These are phyloP conservation scores for Malassezia arunalokei DNA, from an alignment of 1,284 basidiomycete genomes.

Conservation along the genomic window DNA sequence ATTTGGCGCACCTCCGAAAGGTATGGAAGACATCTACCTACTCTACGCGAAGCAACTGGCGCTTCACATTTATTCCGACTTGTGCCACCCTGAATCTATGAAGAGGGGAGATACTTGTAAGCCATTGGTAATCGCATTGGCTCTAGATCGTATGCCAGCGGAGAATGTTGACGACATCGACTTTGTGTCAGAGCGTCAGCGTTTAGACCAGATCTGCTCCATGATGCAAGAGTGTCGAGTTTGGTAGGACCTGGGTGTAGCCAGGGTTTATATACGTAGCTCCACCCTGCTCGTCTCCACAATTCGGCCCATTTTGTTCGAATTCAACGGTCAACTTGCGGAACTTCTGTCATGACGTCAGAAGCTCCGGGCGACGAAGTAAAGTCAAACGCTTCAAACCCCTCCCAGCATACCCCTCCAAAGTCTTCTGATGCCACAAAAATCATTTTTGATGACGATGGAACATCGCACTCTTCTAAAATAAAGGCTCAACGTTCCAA, in stretches of 20 bases:
- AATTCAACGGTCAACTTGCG: no score
- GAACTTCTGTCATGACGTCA: background rate
- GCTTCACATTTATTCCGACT: background rate
- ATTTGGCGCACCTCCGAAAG: slow-evolving; percentile 20
- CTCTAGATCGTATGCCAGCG: background rate
- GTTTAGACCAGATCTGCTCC: background rate
- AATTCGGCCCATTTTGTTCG: background rate
- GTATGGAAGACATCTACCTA: slow-evolving; percentile 4
- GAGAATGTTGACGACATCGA: background rate
- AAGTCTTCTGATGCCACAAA: background rate
- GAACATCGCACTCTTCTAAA: slow-evolving; percentile 1
- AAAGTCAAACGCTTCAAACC: no score
- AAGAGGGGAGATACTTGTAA: background rate
- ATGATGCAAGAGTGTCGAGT: slow-evolving; percentile 2
- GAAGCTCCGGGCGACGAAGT: no score
- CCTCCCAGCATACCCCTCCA: background rate
- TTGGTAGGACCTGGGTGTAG: slow-evolving; percentile 1
- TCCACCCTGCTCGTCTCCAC: background rate
- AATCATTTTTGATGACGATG: slow-evolving; percentile 6
- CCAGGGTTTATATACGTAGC: background rate
- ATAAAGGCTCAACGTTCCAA: slow-evolving; percentile 1
- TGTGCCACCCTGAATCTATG: background rate
- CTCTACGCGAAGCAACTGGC: slow-evolving; percentile 13
- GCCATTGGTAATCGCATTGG: slow-evolving; percentile 11
- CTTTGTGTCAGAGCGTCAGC: background rate